A percentile compares a stretch with the other conserved stretches of the same genome.
Conservation (phyloP, 1,284 basidiomycete genomes). For the Pterulicium gracile region DNA sequence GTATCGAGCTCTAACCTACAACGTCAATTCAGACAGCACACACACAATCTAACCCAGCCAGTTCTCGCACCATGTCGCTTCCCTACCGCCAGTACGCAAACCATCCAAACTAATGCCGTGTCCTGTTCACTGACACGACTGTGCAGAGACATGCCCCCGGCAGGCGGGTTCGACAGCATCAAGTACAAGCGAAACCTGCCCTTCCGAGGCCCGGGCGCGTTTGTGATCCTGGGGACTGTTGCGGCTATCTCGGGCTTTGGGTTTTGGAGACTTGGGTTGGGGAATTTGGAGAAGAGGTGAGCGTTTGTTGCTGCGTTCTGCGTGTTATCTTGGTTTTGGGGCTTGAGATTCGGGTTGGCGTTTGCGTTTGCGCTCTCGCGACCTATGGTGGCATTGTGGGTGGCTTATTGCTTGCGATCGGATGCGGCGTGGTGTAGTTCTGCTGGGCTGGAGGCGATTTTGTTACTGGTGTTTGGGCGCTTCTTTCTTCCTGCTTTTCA, state of each 20-base stretch:
- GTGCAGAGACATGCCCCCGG: slow-evolving; percentile 88
- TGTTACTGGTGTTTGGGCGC: too few species aligned
- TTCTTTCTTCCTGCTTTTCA: too few species aligned
- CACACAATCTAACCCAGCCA: slow-evolving; percentile 6
- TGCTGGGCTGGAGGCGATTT: too few species aligned
- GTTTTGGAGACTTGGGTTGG: slow-evolving; percentile 86
- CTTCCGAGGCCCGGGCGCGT: slow-evolving; percentile 82
- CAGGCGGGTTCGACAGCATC: slow-evolving; percentile 87
- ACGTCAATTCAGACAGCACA: too few species aligned
- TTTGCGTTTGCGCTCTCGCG: too few species aligned
- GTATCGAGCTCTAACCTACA: too few species aligned
- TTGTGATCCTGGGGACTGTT: slow-evolving; percentile 79
- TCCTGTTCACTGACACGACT: slow-evolving; percentile 6
- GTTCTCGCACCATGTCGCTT: slow-evolving; percentile 41
- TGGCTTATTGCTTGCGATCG: too few species aligned
- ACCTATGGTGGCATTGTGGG: too few species aligned
- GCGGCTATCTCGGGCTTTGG: slow-evolving; percentile 83
- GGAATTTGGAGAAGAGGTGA: slow-evolving; percentile 89
- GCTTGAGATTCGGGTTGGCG: too few species aligned
- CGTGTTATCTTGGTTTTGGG: background rate
- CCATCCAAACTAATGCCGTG: slow-evolving; percentile 11
- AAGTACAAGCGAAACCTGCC: slow-evolving; percentile 97
- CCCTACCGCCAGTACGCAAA: slow-evolving; percentile 54
- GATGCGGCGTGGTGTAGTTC: too few species aligned
- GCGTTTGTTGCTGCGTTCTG: slow-evolving; percentile 34